Percentiles rank a stretch among this genome's conserved stretches.
phyloP scores from a whole-genome alignment of 2,329 filamentous ascomycete species.

The Purpureocillium lavendulum region DNA sequence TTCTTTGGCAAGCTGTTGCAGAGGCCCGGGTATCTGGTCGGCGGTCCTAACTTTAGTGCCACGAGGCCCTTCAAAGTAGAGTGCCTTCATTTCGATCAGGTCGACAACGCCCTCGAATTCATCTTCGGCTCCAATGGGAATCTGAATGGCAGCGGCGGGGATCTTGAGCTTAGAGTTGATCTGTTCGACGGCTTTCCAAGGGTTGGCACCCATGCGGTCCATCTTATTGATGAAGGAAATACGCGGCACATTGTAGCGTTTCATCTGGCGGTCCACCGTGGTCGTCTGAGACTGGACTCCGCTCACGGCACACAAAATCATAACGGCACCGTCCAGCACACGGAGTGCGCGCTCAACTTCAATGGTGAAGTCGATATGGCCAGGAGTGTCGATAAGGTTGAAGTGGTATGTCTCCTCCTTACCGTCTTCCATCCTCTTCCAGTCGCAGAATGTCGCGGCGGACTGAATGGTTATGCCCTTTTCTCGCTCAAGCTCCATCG shows the following conservation, averaged over 20 bases:
- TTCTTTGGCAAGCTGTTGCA: slow-evolving; percentile 69
- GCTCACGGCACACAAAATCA: slow-evolving; percentile 96
- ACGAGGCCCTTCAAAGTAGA: slow-evolving; percentile 81
- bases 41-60: slow-evolving; percentile 70
- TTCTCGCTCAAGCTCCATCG: slow-evolving; percentile 96
- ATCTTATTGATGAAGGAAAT: slow-evolving; percentile 99
- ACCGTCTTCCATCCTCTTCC: slow-evolving; percentile 78
- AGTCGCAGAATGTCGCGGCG: slow-evolving; percentile 95
- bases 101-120: slow-evolving; percentile 90
- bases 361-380: slow-evolving; percentile 98
- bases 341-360: slow-evolving; percentile 93
- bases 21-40: slow-evolving; percentile 75
- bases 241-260: slow-evolving; percentile 90
- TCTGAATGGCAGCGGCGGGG: slow-evolving; percentile 83
- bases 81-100: slow-evolving; percentile 81
- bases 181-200: slow-evolving; percentile 94
- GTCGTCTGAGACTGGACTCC: slow-evolving; percentile 98
- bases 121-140: slow-evolving; percentile 89
- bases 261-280: slow-evolving; percentile 97
- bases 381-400: slow-evolving; percentile 97
- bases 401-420: slow-evolving; percentile 90
- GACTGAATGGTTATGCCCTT: slow-evolving; percentile 99
- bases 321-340: slow-evolving; percentile 92
- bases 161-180: slow-evolving; percentile 96
- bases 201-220: slow-evolving; percentile 97